Base-by-base conservation (phyloP, 2,329 filamentous ascomycete species). In the Drechmeria coniospora region DNA sequence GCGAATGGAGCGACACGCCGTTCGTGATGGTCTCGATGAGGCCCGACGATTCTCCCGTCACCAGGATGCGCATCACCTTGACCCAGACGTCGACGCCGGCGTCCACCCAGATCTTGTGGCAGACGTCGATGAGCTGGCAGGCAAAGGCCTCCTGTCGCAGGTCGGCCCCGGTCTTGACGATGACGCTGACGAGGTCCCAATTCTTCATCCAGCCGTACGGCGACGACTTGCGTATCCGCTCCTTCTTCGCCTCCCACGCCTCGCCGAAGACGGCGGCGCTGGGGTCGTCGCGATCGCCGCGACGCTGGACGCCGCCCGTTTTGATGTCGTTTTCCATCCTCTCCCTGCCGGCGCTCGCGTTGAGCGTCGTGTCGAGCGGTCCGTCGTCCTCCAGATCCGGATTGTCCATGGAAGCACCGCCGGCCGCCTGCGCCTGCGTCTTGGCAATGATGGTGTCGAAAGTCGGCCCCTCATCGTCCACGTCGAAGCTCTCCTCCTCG, bases 311-410 rank as follows among this genome's bases (percentile, higher is more conserved):
- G 30, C 81, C 81, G 36, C 79, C 81, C 10, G 81, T 90, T 57
- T 84, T 87, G 50, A 83, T 69, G 47, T 90, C 81, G 46, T 90
- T 90, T 48, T 90, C 81, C 81, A 90, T 90, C 32, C 81, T 68
- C 30, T 80, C 81, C 29, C 78, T 74, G 32, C 81, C 81, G 8
- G 79, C 79, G 32, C 71, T 78, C 10, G 73, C 64, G 40, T 79
- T 80, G 32, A 75, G 61, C 15, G 55, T 56, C 11, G 64, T 43
- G 24, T 66, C 62, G 12, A 66, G 47, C 3, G 61, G 51, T 4
- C 59, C 56, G 10, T 67, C 69, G 11, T 68, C 65, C 25, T 74
- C 68, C 3, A 74, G 51, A 32, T 71, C 65, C 15, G 67, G 49
- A 27, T 56, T 56, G 21, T 45, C 46, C 4, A 41, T 29, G 6